These are phyloP conservation scores for Talaromyces sp. DNA, from an alignment of 2,329 filamentous ascomycete genomes.

Conservation along the genomic window DNA sequence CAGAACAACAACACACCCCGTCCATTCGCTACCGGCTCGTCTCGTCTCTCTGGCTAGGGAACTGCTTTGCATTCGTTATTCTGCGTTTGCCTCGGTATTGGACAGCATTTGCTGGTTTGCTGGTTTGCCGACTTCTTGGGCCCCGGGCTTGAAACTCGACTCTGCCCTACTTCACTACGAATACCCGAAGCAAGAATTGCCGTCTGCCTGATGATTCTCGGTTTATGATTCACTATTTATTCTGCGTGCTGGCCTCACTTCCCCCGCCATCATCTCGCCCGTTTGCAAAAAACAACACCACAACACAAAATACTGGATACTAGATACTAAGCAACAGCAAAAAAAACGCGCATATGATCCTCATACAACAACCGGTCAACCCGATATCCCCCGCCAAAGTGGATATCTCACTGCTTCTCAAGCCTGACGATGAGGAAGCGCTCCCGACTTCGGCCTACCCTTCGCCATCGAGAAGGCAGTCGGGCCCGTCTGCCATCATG, in stretches of 20 bases:
- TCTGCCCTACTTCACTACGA: too few species aligned
- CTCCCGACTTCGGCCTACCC: conserved; percentile 26
- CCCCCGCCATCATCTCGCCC: too few species aligned
- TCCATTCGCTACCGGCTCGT: too few species aligned
- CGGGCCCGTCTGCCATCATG: conserved; percentile 13
- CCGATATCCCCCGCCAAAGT: conserved; percentile 60
- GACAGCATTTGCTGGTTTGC: background rate
- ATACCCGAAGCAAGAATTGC: background rate
- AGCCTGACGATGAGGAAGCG: conserved; percentile 48
- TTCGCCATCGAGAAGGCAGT: conserved; percentile 10
- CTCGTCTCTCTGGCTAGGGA: background rate
- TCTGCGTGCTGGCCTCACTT: background rate
- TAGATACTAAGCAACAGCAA: background rate
- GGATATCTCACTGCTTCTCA: conserved; percentile 91
- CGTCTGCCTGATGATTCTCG: background rate
- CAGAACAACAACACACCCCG: too few species aligned
- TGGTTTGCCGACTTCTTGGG: background rate
- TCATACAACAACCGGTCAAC: conserved; percentile 34
- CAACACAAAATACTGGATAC: background rate
- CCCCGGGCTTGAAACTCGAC: too few species aligned
- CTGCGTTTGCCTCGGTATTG: background rate
- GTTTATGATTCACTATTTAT: background rate
- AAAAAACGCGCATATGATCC: conserved; percentile 38
- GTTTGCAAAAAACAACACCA: background rate
- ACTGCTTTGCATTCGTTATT: too few species aligned